A percentile compares a stretch with the other conserved stretches of the same genome.
Conservation (phyloP, 805 yeast genomes). For the Cyberlindnera suaveolens region DNA sequence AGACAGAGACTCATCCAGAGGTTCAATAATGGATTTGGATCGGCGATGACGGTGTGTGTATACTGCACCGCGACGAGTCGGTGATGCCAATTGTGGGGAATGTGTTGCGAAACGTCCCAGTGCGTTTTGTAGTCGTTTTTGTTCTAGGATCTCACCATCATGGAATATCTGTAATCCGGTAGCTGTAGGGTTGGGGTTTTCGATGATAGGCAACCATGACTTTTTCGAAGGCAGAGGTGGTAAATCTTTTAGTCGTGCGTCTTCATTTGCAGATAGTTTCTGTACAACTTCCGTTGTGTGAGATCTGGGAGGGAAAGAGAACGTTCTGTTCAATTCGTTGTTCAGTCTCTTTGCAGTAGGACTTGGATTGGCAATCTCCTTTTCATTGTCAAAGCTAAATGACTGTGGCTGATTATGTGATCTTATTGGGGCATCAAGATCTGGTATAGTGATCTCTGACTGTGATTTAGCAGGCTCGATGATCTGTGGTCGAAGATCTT, state of each 20-base stretch:
- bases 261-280: neutral
- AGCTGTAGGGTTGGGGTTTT: neutral
- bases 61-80: too few species aligned
- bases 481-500: constrained; percentile 3
- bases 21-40: too few species aligned
- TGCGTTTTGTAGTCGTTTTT: neutral
- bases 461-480: constrained; percentile 2
- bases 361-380: constrained; percentile 23
- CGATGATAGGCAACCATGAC: neutral
- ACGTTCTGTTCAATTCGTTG: constrained; percentile 19
- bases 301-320: constrained; percentile 20
- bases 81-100: neutral
- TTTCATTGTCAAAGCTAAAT: constrained; percentile 17
- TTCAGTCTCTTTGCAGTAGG: constrained; percentile 19
- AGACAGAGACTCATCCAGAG: too few species aligned
- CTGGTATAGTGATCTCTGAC: constrained; percentile 1
- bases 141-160: too few species aligned
- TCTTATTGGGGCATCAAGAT: neutral
- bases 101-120: constrained; percentile 8
- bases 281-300: neutral
- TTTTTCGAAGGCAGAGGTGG: constrained; percentile 4
- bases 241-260: constrained; percentile 1
- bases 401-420: neutral
- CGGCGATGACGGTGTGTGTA: too few species aligned
- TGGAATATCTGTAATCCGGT: constrained; percentile 1